Evolutionary conservation across 2,329 filamentous ascomycete genomes (phyloP).

Genomic region (Cercospora sp.): DNA sequence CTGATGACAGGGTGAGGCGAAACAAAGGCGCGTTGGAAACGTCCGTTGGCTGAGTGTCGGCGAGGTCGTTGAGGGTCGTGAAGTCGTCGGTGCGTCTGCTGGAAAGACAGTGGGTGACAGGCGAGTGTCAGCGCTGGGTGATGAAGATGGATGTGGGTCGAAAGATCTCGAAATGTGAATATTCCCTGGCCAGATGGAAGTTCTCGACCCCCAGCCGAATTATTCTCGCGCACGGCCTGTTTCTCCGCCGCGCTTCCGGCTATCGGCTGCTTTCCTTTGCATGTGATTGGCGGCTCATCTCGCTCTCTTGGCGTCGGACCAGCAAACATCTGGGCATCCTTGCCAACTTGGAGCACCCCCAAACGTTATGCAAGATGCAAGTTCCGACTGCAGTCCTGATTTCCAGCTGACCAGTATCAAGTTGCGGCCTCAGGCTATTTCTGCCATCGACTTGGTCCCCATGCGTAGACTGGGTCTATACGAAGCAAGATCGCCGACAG

Average conservation of each 20-base stretch:
- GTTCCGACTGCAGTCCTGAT: background rate
- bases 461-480: background rate
- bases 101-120: slow-evolving; percentile 1
- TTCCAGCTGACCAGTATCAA: background rate
- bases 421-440: background rate
- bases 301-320: background rate
- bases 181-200: slow-evolving; percentile 2
- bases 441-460: background rate
- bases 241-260: slow-evolving; percentile 11
- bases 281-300: background rate
- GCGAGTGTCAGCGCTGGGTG: background rate
- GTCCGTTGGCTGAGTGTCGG: background rate
- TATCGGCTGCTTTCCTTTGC: background rate
- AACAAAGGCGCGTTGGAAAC: slow-evolving; percentile 7
- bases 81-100: slow-evolving; percentile 2
- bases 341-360: background rate
- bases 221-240: slow-evolving; percentile 7
- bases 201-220: slow-evolving; percentile 5
- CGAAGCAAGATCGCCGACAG: background rate
- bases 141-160: background rate
- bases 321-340: background rate
- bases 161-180: slow-evolving; percentile 1
- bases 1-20: slow-evolving; percentile 1
- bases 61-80: background rate
- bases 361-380: background rate